These are phyloP conservation scores for Clitopilus passeckerianus DNA, from an alignment of 768 basidiomycete species.

Conservation along the genomic window DNA sequence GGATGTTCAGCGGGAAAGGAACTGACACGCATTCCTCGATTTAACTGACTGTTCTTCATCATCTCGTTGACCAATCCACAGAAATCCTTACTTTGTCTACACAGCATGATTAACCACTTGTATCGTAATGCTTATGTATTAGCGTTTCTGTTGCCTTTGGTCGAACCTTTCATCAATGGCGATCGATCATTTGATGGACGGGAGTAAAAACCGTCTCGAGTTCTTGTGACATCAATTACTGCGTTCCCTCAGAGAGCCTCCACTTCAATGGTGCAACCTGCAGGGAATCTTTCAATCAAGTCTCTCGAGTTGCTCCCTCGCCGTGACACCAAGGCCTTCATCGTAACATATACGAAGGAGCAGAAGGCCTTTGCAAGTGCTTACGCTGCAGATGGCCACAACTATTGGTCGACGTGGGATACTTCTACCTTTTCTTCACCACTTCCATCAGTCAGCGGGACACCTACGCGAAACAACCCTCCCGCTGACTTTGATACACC, in stretches of 20 bases:
- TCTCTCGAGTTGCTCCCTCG: slow-evolving; percentile 21
- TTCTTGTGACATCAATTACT: not conserved
- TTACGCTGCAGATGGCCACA: slow-evolving; percentile 37
- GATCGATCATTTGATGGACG: not conserved
- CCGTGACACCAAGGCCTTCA: slow-evolving; percentile 33
- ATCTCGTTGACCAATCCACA: slow-evolving; percentile 14
- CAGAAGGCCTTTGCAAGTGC: slow-evolving; percentile 39
- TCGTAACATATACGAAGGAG: slow-evolving; percentile 43
- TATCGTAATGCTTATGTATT: not conserved
- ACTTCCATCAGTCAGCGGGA: not conserved
- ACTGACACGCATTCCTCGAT: slow-evolving; percentile 59
- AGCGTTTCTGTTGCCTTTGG: not conserved
- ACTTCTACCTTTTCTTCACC: not conserved
- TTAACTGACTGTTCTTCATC: slow-evolving; percentile 36
- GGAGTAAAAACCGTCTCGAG: too few relatives aligned
- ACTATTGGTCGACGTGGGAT: slow-evolving; percentile 25
- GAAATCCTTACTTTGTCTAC: slow-evolving; percentile 58
- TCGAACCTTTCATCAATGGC: too few relatives aligned
- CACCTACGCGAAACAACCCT: slow-evolving; percentile 10
- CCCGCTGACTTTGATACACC: slow-evolving; percentile 45
- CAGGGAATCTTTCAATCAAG: slow-evolving; percentile 14
- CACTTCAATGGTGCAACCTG: slow-evolving; percentile 1
- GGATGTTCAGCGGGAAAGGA: slow-evolving; percentile 53
- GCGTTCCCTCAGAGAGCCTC: not conserved
- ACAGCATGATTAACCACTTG: slow-evolving; percentile 29